These are phyloP conservation scores for Emericellopsis terricola DNA, from an alignment of 495 filamentous ascomycete species.

Conservation along the genomic window DNA sequence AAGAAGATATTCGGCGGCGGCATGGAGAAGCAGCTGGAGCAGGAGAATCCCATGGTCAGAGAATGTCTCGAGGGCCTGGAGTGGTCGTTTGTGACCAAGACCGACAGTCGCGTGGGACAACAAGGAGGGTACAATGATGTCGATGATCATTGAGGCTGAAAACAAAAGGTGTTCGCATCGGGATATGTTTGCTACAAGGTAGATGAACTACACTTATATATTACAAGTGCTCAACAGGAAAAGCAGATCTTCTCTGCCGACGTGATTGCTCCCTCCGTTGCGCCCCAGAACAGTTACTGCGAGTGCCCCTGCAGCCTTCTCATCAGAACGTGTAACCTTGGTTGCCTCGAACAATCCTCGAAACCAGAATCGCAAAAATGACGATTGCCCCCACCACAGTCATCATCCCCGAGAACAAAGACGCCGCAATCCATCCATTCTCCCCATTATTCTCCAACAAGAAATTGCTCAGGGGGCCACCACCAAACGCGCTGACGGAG, in stretches of 20 bases:
- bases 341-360: background rate
- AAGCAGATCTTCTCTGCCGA: no score
- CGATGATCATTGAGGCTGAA: no score
- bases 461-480: background rate
- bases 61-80: background rate
- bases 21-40: background rate
- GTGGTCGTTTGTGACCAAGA: background rate
- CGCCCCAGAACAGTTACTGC: no score
- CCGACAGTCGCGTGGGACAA: no score
- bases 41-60: background rate
- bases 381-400: background rate
- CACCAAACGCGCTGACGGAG: constrained; percentile 1
- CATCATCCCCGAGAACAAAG: background rate
- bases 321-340: no score
- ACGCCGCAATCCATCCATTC: background rate
- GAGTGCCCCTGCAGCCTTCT: no score
- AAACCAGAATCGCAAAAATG: background rate
- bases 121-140: no score
- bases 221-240: no score
- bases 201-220: no score
- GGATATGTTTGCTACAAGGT: no score
- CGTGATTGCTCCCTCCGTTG: no score
- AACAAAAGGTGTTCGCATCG: no score
- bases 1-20: background rate
- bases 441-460: background rate